A percentile compares a stretch with the other conserved stretches of the same genome.
Conservation (phyloP, 192 early-diverging fungal genomes). For the Entophlyctis helioformis region DNA sequence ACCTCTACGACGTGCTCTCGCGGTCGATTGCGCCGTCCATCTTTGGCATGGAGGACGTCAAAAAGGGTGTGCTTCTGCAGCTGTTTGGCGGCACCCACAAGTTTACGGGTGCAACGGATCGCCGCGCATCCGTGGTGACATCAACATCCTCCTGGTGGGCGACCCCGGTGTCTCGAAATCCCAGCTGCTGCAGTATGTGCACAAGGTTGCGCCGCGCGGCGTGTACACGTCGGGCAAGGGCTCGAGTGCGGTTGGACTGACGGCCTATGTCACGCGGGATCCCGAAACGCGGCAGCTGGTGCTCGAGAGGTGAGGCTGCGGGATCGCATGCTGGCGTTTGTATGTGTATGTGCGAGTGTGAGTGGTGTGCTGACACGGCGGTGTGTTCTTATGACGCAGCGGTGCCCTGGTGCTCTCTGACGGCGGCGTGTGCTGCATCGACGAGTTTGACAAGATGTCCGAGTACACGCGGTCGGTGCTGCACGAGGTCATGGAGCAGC, state of each 20-base stretch:
- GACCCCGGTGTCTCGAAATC: constrained; percentile 96
- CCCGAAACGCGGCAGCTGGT: constrained; percentile 93
- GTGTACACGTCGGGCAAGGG: constrained; percentile 97
- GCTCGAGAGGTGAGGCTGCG: constrained; percentile 58
- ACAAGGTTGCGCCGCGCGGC: constrained; percentile 87
- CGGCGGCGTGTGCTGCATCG: constrained; percentile 94
- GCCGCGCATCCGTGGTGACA: constrained; percentile 66
- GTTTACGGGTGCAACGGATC: constrained; percentile 53
- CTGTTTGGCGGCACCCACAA: constrained; percentile 94
- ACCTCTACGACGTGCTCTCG: constrained; percentile 73
- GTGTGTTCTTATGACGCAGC: constrained; percentile 64
- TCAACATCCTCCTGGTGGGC: constrained; percentile 89
- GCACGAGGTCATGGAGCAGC: constrained; percentile 99
- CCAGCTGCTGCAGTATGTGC: constrained; percentile 80
- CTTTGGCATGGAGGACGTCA: constrained; percentile 93
- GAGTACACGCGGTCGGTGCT: constrained; percentile 85
- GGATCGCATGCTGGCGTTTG: neutral
- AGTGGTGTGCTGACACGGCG: constrained; percentile 86
- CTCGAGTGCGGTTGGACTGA: constrained; percentile 89
- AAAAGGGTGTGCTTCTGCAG: constrained; percentile 90
- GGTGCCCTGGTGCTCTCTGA: constrained; percentile 93
- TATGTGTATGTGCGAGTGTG: constrained; percentile 53
- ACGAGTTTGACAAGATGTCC: constrained; percentile 99
- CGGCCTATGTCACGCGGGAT: constrained; percentile 88
- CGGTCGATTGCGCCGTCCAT: constrained; percentile 88